Evolutionary conservation across 2,329 filamentous ascomycete genomes (phyloP).

Genomic region (Fusarium virguliforme): DNA sequence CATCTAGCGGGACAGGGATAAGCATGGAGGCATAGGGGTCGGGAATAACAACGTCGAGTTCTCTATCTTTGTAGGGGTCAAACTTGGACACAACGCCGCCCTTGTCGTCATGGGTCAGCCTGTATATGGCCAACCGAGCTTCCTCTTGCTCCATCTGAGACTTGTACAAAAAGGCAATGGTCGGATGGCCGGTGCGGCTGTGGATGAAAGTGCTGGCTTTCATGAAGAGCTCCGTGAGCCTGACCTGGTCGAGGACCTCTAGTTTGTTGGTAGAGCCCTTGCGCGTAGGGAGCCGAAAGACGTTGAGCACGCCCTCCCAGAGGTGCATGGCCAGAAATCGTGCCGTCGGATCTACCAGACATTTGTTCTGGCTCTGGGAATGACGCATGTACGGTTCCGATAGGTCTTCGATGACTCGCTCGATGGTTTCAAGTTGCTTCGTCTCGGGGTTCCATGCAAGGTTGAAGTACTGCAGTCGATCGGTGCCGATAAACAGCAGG

Average conservation of each 20-base stretch:
- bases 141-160: slow-evolving; percentile 67
- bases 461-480: slow-evolving; percentile 92
- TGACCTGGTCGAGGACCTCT: slow-evolving; percentile 68
- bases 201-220: slow-evolving; percentile 72
- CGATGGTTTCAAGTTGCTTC: slow-evolving; percentile 66
- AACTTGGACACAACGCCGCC: slow-evolving; percentile 70
- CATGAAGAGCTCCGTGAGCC: slow-evolving; percentile 73
- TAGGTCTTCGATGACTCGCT: slow-evolving; percentile 68
- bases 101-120: slow-evolving; percentile 72
- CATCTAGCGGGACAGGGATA: slow-evolving; percentile 74
- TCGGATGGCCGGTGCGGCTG: slow-evolving; percentile 72
- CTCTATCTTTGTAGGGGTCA: slow-evolving; percentile 69
- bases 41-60: slow-evolving; percentile 67
- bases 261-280: slow-evolving; percentile 64
- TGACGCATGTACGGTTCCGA: slow-evolving; percentile 78
- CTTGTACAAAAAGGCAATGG: slow-evolving; percentile 73
- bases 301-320: slow-evolving; percentile 73
- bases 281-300: slow-evolving; percentile 66
- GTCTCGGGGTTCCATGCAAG: slow-evolving; percentile 81
- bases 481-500: slow-evolving; percentile 92
- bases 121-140: slow-evolving; percentile 72
- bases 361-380: slow-evolving; percentile 86
- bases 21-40: slow-evolving; percentile 73
- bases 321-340: slow-evolving; percentile 71
- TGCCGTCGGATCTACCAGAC: slow-evolving; percentile 86